phyloP scores from a whole-genome alignment of 1,139 yeast genomes.

The Scheffersomyces cryptocercus region DNA sequence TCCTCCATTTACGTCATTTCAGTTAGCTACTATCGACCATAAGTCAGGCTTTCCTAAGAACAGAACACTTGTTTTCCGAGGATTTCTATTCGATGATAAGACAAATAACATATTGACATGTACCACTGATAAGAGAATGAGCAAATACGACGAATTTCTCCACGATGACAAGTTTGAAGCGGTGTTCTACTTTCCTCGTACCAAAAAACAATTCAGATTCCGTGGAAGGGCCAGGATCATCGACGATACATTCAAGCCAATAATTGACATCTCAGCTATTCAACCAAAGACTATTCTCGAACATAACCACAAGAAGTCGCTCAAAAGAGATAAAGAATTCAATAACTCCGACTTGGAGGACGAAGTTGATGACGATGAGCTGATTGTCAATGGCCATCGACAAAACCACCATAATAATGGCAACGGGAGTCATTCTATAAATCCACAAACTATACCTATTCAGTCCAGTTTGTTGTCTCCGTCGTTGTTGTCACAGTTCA shows the following conservation, averaged over 20 bases:
- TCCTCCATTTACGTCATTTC: conserved; percentile 57
- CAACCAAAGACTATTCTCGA: conserved; percentile 19
- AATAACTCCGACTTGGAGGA: conserved; percentile 10
- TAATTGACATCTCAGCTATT: conserved; percentile 31
- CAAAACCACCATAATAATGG: neutral
- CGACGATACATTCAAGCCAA: conserved; percentile 35
- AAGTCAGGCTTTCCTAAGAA: conserved; percentile 57
- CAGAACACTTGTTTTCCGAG: conserved; percentile 72
- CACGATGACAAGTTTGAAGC: conserved; percentile 65
- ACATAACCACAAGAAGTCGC: conserved; percentile 5
- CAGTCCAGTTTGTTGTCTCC: conserved; percentile 31
- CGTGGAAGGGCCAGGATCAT: conserved; percentile 62
- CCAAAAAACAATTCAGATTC: conserved; percentile 69
- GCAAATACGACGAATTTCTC: conserved; percentile 56
- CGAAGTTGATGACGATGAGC: conserved; percentile 5
- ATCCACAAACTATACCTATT: conserved; percentile 11
- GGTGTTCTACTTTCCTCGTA: conserved; percentile 65
- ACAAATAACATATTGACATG: conserved; percentile 68
- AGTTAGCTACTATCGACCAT: conserved; percentile 65
- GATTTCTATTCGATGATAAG: conserved; percentile 71
- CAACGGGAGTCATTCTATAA: neutral
- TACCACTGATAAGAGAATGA: conserved; percentile 72
- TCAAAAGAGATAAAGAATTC: neutral
- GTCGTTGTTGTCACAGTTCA: conserved; percentile 11
- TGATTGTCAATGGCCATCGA: neutral